Base-by-base conservation (phyloP, 768 basidiomycete species). In the Russula sp. region DNA sequence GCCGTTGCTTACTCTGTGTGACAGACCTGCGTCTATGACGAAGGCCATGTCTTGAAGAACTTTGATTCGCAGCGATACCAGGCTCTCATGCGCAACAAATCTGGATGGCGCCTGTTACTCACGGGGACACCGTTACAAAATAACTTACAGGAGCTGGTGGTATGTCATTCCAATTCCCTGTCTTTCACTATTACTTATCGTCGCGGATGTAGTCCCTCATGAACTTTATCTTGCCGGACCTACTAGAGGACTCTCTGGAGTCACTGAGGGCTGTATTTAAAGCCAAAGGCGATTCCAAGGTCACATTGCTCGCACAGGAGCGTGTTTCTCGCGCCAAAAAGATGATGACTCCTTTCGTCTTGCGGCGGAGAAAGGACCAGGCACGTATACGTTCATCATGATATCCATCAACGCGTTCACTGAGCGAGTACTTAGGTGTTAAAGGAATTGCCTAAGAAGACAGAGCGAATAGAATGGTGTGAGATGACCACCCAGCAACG, bases 321-420 rank as follows among this genome's bases (percentile, higher is more conserved):
- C 90, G 97, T 56, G 91, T 98, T 26, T 93, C 92, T 22, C 79
- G 95, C 66, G 97, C 97, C 7, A 96, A 98, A 78, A 94, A 93
- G 74, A 98, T 99, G 94, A 94, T 99, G 90, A 97, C 94, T 8
- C 97, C 97, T 0, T 99, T 99, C 74, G 95, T 98, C 26, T 80
- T 99, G 22, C 89, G 97, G n/a, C 84, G 97, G 63, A 84, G 95
- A 70, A 99, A 99, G 76, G 94, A 95, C 71, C 94, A 97, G 78
- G 91, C 85, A 70, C 55, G 78, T 56, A 14, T 16, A 14, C 49
- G 0, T 57, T 30, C 28, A n/a, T 48, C 22, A 18, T 30, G 22
- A 34, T 14, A 20, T 10, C 5, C 16, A 22, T 52, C 44, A 28
- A 36, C 20, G 10, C 9, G 7, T 46, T 57, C n/a, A 54, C 24